Conservation (phyloP, 805 yeast species). For the Saitoella complicata region DNA sequence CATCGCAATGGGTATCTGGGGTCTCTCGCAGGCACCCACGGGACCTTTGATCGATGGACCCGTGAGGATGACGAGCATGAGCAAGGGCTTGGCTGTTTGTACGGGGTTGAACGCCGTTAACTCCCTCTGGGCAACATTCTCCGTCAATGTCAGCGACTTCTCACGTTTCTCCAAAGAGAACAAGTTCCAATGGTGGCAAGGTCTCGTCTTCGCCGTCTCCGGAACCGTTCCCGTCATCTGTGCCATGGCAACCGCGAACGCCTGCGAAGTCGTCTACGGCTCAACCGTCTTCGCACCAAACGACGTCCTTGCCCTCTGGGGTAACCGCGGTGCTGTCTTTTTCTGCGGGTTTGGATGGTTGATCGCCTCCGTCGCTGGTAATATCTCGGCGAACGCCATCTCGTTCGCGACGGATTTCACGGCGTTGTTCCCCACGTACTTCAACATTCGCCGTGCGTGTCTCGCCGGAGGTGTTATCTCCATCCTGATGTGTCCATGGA, state of each 20-base stretch:
- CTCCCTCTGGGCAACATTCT: not conserved
- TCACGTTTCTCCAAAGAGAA: slow-evolving; percentile 10
- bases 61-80: slow-evolving; percentile 7
- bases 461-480: slow-evolving; percentile 22
- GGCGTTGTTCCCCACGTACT: slow-evolving; percentile 39
- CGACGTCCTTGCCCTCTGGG: not conserved
- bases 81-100: slow-evolving; percentile 13
- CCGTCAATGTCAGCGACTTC: slow-evolving; percentile 5
- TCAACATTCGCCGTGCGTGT: slow-evolving; percentile 35
- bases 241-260: slow-evolving; percentile 9
- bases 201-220: slow-evolving; percentile 10
- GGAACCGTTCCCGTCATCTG: slow-evolving; percentile 10
- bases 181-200: slow-evolving; percentile 12
- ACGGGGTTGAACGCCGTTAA: slow-evolving; percentile 13
- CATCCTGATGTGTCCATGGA: slow-evolving; percentile 14
- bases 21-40: not conserved
- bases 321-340: slow-evolving; percentile 9
- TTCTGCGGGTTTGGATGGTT: slow-evolving; percentile 12
- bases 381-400: slow-evolving; percentile 38
- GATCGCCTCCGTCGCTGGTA: slow-evolving; percentile 11
- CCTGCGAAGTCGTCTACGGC: slow-evolving; percentile 11
- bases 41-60: slow-evolving; percentile 9
- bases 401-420: slow-evolving; percentile 44
- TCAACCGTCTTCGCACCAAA: slow-evolving; percentile 5
- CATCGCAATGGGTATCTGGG: slow-evolving; percentile 3